phyloP scores from a whole-genome alignment of 2,329 filamentous ascomycete species.

The Bimuria novae-zelandiae region DNA sequence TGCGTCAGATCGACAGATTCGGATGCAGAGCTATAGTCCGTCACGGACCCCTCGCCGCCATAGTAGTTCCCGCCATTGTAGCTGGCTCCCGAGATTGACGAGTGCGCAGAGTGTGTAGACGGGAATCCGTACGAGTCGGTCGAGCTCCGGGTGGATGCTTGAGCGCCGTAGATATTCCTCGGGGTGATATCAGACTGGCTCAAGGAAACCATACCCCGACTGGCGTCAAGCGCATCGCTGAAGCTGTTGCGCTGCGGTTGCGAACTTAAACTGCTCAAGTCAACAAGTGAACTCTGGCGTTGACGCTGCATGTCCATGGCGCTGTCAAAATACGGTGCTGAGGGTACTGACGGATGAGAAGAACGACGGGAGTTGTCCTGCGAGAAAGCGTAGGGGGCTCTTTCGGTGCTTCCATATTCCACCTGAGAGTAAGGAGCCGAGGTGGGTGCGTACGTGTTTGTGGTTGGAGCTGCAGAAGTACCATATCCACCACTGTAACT shows the following conservation, averaged over 20 bases:
- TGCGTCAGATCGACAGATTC: conserved; percentile 79
- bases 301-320: conserved; percentile 52
- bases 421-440: conserved; percentile 75
- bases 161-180: conserved; percentile 81
- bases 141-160: conserved; percentile 67
- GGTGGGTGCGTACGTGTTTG: conserved; percentile 67
- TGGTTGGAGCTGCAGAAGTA: conserved; percentile 71
- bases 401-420: conserved; percentile 66
- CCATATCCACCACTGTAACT: conserved; percentile 71
- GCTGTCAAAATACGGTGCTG: conserved; percentile 56
- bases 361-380: conserved; percentile 68
- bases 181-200: conserved; percentile 84
- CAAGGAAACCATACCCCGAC: conserved; percentile 92
- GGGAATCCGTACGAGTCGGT: conserved; percentile 92
- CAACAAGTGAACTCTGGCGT: conserved; percentile 67
- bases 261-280: conserved; percentile 65
- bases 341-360: conserved; percentile 80
- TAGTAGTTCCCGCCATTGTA: conserved; percentile 84
- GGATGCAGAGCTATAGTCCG: conserved; percentile 91
- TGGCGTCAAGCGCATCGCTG: conserved; percentile 88
- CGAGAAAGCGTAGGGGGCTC: conserved; percentile 61
- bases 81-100: conserved; percentile 83
- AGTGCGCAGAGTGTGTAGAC: conserved; percentile 79
- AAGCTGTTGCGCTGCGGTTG: conserved; percentile 69
- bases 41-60: conserved; percentile 77